Evolutionary conservation across 1,284 basidiomycete species (phyloP), one percentile per base, ranked within the genome.

Genomic region (Ganoderma leucocontextum): DNA sequence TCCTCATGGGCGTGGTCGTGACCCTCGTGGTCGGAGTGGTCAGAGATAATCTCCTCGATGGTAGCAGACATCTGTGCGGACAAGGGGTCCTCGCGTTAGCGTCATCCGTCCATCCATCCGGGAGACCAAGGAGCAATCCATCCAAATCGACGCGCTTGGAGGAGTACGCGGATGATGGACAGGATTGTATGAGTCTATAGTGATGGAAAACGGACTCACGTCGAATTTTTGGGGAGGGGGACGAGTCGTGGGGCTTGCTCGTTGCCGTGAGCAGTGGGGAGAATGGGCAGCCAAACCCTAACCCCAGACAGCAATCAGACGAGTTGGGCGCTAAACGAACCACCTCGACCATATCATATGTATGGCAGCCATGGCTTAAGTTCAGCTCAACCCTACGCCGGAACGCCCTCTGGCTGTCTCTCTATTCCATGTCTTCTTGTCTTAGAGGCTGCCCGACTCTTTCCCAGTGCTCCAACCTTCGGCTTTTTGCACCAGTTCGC

Each of bases 1-100:
- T 93, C 91, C 72, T 95, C 90, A 76, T 81, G 78, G 60, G 85
- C 85, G 74, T 90, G 87, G 78, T 89, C 80, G 76, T 82, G 80
- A 75, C 81, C 76, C 75, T 81, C 78, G 60, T 79, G 77, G 74
- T 87, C 88, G 72, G 90, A 91, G 82, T 93, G 90, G 83, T 93
- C 92, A 69, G 91, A 91, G 70, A 80, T 78, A 74, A 95, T 82
- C 85, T 96, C 94, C 83, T 96, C 94, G 78, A 95, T 92, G 75
- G 88, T 89, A 70, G 93, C 91, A 72, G 90, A 90, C 91, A 92
- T 92, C 90, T 91, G 74, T 58, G 62, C 35, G 62, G 35, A 65
- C 65, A 63, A 52, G 64, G 63, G 55, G 35, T 52, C 17, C 29
- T 68, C 67, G 69, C 58, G 64, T 67, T 70, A 68, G 73, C 73